Evolutionary conservation across 176 grass and related monocot species (phyloP), one percentile per base, ranked within the genome.

Genomic region (Cocos nucifera): DNA sequence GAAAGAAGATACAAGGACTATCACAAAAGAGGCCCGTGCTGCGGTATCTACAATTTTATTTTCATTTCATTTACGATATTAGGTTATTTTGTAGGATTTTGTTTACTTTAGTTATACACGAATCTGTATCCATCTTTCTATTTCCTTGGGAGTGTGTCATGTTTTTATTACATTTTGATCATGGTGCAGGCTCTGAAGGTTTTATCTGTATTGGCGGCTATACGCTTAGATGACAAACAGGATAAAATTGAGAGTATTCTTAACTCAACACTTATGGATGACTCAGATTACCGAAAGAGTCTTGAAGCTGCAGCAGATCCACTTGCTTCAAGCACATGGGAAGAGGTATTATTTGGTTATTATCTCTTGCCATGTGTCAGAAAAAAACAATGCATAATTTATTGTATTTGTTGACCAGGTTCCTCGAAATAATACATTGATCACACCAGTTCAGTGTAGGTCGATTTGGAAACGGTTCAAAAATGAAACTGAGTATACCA

Each of bases 391-490:
- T 2, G 10, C 35, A 44, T 44, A 10, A 44, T 14, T 44, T 44
- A 44, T 14, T 24, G 20, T 19, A 55, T 39, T 10, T 24, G 27
- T 19, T 29, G 19, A 10, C 54, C 68, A 95, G 90, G 80, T 95
- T 53, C 57, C 80, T 73, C 77, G 71, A 69, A 55, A 71, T 50
- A 73, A 95, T 67, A 80, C 74, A 19, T 29, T 95, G 65, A 95
- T 95, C 63, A 82, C 77, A 56, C 90, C 90, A 53, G 77, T 87
- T 22, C 89, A 89, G 69, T 89, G 85, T 74, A 89, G 83, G 73
- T 76, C 72, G 29, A 82, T 88, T 63, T 95, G 85, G 89, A 84
- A 69, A 71, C 89, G 85, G 69, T 95, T 95, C 61, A 79, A 79
- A 39, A 74, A 72, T 17, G 89, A 95, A 51, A 95, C 85, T n/a